Percentiles rank a stretch among this genome's conserved stretches.
Evolutionary conservation across 2,329 filamentous ascomycete species (phyloP).

Genomic region (Didymella arachidicola): DNA sequence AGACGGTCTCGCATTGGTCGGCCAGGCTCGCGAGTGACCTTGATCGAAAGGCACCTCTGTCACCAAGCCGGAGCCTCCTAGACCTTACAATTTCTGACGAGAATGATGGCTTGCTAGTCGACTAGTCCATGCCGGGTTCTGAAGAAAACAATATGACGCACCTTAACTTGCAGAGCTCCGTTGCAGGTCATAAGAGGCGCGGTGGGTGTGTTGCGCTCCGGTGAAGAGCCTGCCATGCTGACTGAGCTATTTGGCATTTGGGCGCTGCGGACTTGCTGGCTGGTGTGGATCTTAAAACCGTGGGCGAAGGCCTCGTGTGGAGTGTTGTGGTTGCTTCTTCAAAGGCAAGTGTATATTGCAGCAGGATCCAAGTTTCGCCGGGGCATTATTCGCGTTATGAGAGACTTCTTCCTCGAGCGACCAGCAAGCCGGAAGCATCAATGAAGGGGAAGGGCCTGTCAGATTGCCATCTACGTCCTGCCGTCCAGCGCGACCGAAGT

Average conservation of each 20-base stretch:
- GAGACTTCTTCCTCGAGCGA: constrained; percentile 40
- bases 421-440: constrained; percentile 44
- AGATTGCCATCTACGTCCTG: constrained; percentile 86
- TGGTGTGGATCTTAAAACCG: background rate
- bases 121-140: background rate
- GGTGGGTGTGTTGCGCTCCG: background rate
- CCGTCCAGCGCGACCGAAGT: constrained; percentile 78
- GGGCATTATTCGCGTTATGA: background rate
- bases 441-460: constrained; percentile 68
- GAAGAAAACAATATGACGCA: background rate
- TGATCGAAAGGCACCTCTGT: background rate
- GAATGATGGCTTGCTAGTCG: background rate
- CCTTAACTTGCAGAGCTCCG: background rate
- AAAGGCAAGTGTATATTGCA: background rate
- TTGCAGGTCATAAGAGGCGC: background rate
- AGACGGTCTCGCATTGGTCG: background rate
- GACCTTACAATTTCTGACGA: background rate
- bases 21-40: background rate
- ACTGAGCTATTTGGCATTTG: background rate
- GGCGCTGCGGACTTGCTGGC: background rate
- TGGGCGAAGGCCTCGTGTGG: background rate
- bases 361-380: background rate
- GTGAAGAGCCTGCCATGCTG: background rate
- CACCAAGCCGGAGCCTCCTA: background rate
- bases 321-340: background rate